Percentiles rank a stretch among this genome's conserved stretches.
Evolutionary conservation across 2,329 filamentous ascomycete genomes (phyloP).

Genomic region (Colletotrichum kahawae): DNA sequence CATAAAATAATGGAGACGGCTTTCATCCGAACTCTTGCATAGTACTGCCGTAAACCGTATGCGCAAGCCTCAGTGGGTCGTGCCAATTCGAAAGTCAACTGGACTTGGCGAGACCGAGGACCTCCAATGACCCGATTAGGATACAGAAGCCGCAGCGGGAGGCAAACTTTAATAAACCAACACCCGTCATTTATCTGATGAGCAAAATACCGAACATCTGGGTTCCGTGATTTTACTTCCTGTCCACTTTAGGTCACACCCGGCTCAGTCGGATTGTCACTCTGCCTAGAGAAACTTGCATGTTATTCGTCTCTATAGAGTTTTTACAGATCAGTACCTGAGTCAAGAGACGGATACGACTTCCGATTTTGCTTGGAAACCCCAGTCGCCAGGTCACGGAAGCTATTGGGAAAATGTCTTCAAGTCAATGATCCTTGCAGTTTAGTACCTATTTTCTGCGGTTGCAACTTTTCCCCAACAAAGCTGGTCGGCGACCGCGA

Average conservation of each 20-base stretch:
- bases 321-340: neutral
- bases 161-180: neutral
- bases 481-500: neutral
- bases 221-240: neutral
- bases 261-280: neutral
- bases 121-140: neutral
- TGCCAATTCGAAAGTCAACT: neutral
- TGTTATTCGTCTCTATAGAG: neutral
- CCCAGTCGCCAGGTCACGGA: neutral
- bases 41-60: neutral
- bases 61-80: neutral
- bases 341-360: neutral
- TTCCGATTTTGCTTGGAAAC: neutral
- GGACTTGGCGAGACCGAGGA: neutral
- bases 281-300: neutral
- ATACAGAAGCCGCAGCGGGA: neutral
- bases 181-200: neutral
- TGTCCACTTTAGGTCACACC: neutral
- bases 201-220: neutral
- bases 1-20: neutral
- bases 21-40: neutral
- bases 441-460: neutral
- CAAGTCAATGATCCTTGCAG: neutral
- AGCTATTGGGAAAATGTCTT: neutral
- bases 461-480: neutral